These are phyloP conservation scores for Nigrospora osmanthi DNA, from an alignment of 2,329 filamentous ascomycete species.

Conservation along the genomic window DNA sequence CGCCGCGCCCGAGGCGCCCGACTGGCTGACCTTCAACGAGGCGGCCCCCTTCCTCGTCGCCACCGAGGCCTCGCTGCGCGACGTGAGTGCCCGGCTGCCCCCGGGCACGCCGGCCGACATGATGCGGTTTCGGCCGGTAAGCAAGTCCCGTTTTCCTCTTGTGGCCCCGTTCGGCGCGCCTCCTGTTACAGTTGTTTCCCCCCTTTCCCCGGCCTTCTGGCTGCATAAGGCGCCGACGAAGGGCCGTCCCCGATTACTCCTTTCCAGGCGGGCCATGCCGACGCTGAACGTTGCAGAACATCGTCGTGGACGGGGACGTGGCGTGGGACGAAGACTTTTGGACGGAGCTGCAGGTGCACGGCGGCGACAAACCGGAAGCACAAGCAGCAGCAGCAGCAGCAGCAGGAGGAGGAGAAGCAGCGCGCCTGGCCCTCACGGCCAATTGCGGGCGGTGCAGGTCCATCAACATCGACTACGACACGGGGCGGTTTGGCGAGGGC, in stretches of 20 bases:
- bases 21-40: slow-evolving; percentile 64
- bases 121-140: slow-evolving; percentile 56
- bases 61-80: slow-evolving; percentile 59
- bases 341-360: slow-evolving; percentile 46
- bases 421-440: slow-evolving; percentile 49
- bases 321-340: slow-evolving; percentile 68
- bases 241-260: no score
- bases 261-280: no score
- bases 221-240: no score
- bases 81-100: slow-evolving; percentile 52
- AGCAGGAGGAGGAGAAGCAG: no score
- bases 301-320: slow-evolving; percentile 54
- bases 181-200: no score
- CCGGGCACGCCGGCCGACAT: slow-evolving; percentile 47
- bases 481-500: slow-evolving; percentile 48
- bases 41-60: slow-evolving; percentile 68
- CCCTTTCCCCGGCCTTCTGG: no score
- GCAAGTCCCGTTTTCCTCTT: no score
- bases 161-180: no score
- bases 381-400: no score
- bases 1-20: slow-evolving; percentile 20
- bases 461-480: slow-evolving; percentile 64
- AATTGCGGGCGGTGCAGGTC: slow-evolving; percentile 64
- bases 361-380: not conserved
- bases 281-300: slow-evolving; percentile 32